A percentile compares a stretch with the other conserved stretches of the same genome.
phyloP scores from a whole-genome alignment of 2,329 filamentous ascomycete genomes.

The Venturia nashicola region DNA sequence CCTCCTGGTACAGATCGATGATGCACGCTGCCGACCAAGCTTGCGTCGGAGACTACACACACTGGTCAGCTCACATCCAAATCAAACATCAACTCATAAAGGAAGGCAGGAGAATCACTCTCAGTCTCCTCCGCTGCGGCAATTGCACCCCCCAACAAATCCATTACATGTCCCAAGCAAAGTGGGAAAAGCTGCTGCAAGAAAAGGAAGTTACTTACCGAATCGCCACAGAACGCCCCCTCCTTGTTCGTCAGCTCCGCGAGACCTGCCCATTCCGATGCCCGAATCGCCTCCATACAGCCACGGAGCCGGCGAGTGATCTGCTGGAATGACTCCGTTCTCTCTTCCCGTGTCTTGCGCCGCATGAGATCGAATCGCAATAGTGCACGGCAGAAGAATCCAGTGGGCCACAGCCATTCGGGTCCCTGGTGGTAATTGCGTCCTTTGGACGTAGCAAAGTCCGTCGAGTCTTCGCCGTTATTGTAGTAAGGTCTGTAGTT shows the following conservation, averaged over 20 bases:
- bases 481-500: conserved; percentile 93
- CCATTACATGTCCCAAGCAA: conserved; percentile 3
- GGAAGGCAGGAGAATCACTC: conserved; percentile 1
- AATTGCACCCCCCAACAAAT: conserved; percentile 11
- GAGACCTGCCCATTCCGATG: conserved; percentile 78
- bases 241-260: conserved; percentile 88
- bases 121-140: neutral
- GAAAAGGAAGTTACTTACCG: conserved; percentile 45
- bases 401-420: conserved; percentile 96
- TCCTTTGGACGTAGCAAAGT: conserved; percentile 87
- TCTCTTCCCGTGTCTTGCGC: conserved; percentile 51
- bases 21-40: conserved; percentile 93
- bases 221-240: conserved; percentile 74
- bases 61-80: conserved; percentile 19
- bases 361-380: conserved; percentile 79
- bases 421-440: conserved; percentile 97
- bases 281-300: conserved; percentile 73
- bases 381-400: conserved; percentile 85
- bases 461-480: conserved; percentile 84
- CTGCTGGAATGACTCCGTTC: conserved; percentile 86
- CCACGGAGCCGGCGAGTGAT: conserved; percentile 70
- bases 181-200: conserved; percentile 5
- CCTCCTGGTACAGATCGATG: conserved; percentile 94
- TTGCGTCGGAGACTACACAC: conserved; percentile 70
- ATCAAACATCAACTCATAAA: neutral